These are phyloP conservation scores for Alternaria sp. DNA, from an alignment of 2,329 filamentous ascomycete genomes.

Conservation along the genomic window DNA sequence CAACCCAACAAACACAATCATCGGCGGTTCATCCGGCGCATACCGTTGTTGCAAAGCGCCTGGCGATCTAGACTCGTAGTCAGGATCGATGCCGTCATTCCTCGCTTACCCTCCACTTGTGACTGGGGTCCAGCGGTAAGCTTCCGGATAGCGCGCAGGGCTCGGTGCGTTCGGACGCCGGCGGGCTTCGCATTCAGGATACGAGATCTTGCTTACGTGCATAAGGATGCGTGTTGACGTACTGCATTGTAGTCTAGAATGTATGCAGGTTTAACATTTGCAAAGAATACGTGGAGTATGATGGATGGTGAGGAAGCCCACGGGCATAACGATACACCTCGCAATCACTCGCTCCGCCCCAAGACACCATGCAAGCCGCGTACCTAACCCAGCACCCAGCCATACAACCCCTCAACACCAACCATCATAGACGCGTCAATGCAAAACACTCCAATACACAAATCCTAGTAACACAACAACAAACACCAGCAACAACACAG, in stretches of 20 bases:
- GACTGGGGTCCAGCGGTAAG: not conserved
- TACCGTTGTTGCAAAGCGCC: slow-evolving; percentile 18
- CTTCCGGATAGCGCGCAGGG: not conserved
- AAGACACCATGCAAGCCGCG: slow-evolving; percentile 6
- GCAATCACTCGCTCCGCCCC: not conserved
- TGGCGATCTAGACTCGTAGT: slow-evolving; percentile 24
- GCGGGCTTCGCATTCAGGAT: not conserved
- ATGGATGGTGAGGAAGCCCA: no score
- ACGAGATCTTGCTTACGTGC: not conserved
- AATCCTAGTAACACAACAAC: slow-evolving; percentile 1
- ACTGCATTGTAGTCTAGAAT: not conserved
- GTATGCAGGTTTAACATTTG: no score
- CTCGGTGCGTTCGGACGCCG: slow-evolving; percentile 7
- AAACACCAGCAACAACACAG: not conserved
- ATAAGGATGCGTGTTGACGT: not conserved
- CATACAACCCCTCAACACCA: not conserved
- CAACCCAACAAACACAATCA: not conserved
- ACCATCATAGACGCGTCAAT: not conserved
- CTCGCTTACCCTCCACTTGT: slow-evolving; percentile 2
- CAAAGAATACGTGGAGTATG: no score
- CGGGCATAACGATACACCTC: not conserved
- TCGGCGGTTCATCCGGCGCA: slow-evolving; percentile 1
- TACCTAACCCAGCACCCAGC: not conserved
- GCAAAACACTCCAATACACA: slow-evolving; percentile 2
- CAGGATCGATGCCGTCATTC: slow-evolving; percentile 40